These are phyloP conservation scores for Trichosporon sp. DNA, from an alignment of 1,284 basidiomycete species.

Conservation along the genomic window DNA sequence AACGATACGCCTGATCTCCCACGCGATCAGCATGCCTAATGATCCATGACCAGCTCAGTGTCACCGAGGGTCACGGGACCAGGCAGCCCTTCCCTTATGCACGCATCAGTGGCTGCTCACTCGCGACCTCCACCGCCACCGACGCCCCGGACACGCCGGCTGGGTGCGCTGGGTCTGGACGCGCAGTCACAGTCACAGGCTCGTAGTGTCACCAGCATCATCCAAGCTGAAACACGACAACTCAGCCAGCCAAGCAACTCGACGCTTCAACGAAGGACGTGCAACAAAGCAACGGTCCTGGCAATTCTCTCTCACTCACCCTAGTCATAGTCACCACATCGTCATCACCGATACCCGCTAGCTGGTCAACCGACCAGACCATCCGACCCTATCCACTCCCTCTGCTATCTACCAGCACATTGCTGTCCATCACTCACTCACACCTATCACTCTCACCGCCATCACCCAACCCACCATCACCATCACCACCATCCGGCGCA, in stretches of 20 bases:
- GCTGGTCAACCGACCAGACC: background rate
- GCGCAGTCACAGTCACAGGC: background rate
- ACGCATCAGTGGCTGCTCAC: background rate
- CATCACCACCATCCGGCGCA: background rate
- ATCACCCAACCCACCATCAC: background rate
- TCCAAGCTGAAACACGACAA: slow-evolving; percentile 1
- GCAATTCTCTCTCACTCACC: too few relatives aligned
- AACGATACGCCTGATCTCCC: background rate
- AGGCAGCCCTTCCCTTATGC: too few relatives aligned
- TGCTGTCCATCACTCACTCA: background rate
- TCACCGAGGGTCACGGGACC: too few relatives aligned
- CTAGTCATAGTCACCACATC: background rate
- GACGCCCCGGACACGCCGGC: background rate
- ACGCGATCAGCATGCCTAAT: too few relatives aligned
- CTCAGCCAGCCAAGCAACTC: background rate
- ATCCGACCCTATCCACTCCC: background rate
- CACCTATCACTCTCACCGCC: background rate
- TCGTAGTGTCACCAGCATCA: too few relatives aligned
- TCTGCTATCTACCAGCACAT: too few relatives aligned
- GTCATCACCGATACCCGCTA: background rate
- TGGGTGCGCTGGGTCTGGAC: background rate
- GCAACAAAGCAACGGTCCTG: too few relatives aligned
- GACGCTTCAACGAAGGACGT: background rate
- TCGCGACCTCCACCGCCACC: background rate
- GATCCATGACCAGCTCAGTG: too few relatives aligned